Conservation (phyloP, 306 rosid species). For the Alnus rubra region DNA sequence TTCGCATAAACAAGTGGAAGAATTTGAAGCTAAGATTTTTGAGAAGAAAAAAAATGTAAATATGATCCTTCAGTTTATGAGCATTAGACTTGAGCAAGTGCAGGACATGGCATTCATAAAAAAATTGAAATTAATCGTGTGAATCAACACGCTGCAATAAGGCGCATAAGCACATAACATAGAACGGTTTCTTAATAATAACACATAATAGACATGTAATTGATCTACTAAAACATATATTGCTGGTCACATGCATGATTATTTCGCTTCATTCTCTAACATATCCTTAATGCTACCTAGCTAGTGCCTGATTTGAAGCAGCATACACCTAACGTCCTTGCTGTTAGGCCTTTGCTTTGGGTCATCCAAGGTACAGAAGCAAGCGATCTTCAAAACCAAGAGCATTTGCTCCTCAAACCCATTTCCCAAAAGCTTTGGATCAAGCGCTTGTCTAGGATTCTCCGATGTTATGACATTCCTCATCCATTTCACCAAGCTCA, state of each 20-base stretch:
- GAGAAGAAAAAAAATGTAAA: background rate
- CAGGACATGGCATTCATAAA: background rate
- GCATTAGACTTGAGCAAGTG: background rate
- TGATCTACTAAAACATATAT: background rate
- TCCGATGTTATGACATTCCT: slow-evolving; percentile 62
- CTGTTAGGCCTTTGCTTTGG: slow-evolving; percentile 88
- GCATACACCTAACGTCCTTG: slow-evolving; percentile 83
- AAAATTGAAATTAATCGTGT: background rate
- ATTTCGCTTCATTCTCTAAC: background rate
- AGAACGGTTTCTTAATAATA: background rate
- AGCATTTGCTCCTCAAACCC: slow-evolving; percentile 93
- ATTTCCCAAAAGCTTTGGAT: slow-evolving; percentile 55
- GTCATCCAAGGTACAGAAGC: slow-evolving; percentile 81
- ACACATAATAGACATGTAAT: background rate
- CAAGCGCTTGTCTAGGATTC: slow-evolving; percentile 59
- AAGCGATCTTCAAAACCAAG: slow-evolving; percentile 80
- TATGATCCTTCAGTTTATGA: background rate
- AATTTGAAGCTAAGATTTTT: background rate
- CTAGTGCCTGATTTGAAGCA: slow-evolving; percentile 70
- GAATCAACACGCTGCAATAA: background rate
- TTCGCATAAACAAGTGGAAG: background rate
- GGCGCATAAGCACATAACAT: background rate
- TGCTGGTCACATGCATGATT: slow-evolving; percentile 3
- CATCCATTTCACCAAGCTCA: slow-evolving; percentile 89
- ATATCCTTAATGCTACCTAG: slow-evolving; percentile 16